A percentile compares a stretch with the other conserved stretches of the same genome.
Evolutionary conservation across 1,284 basidiomycete genomes (phyloP).

Genomic region (Schizophyllum amplum): DNA sequence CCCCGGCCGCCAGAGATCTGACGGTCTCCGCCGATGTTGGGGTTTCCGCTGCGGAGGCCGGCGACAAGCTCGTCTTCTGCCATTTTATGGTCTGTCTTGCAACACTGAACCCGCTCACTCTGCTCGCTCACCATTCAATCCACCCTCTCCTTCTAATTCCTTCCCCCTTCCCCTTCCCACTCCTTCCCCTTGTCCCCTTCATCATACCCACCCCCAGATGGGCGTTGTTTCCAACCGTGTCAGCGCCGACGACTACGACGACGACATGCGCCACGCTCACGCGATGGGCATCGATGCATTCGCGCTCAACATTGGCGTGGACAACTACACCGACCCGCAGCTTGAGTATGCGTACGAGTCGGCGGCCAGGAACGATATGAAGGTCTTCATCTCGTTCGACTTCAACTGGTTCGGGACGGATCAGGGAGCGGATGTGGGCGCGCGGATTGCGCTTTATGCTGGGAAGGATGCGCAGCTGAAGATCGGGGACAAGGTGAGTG

Average conservation of each 20-base stretch:
- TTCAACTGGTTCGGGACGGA: constrained; percentile 18
- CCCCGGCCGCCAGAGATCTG: too few relatives aligned
- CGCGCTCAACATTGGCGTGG: constrained; percentile 34
- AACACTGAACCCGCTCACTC: too few relatives aligned
- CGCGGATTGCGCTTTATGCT: constrained; percentile 8
- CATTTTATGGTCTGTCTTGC: too few relatives aligned
- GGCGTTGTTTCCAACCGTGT: constrained; percentile 14
- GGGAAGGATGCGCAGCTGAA: constrained; percentile 8
- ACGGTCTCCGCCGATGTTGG: too few relatives aligned
- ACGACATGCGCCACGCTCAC: constrained; percentile 22
- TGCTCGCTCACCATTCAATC: too few relatives aligned
- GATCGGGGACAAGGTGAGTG: constrained; percentile 6
- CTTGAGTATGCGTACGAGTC: constrained; percentile 31
- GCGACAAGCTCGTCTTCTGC: too few relatives aligned
- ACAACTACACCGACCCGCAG: constrained; percentile 30
- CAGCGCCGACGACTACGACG: constrained; percentile 17
- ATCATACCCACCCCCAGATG: constrained; percentile 8
- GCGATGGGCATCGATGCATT: constrained; percentile 31
- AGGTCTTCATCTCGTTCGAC: constrained; percentile 37
- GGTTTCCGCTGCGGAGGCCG: too few relatives aligned
- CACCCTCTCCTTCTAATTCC: too few relatives aligned
- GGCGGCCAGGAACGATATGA: constrained; percentile 19
- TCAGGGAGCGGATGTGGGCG: constrained; percentile 8
- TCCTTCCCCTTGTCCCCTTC: not conserved
- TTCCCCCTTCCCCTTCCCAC: too few relatives aligned